Conservation (phyloP, 345 rosid genomes). For the Heritiera fomes region DNA sequence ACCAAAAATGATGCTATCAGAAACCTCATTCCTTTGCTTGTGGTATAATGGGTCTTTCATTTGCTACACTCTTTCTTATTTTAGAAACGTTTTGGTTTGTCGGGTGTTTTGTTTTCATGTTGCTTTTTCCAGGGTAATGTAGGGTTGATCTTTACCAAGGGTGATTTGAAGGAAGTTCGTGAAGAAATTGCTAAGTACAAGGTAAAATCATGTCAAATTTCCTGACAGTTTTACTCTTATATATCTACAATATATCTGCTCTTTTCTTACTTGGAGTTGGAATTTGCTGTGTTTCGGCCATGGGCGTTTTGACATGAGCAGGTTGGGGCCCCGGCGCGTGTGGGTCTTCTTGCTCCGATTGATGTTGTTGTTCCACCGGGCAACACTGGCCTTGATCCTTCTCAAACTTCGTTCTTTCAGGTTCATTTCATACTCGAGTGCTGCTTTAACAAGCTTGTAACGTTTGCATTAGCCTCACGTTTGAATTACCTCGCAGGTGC, state of each 20-base stretch:
- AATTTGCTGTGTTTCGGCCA: not conserved
- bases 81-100: not conserved
- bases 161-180: slow-evolving; percentile 75
- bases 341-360: slow-evolving; percentile 51
- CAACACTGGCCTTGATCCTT: slow-evolving; percentile 53
- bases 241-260: no score
- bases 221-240: no score
- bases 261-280: not conserved
- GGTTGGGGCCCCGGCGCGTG: slow-evolving; percentile 59
- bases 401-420: slow-evolving; percentile 55
- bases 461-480: not conserved
- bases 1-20: slow-evolving; percentile 45
- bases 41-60: slow-evolving; percentile 20
- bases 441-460: not conserved
- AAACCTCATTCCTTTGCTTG: slow-evolving; percentile 61
- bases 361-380: slow-evolving; percentile 55
- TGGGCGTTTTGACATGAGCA: slow-evolving; percentile 11
- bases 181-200: slow-evolving; percentile 75
- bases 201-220: slow-evolving; percentile 27
- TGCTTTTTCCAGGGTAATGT: slow-evolving; percentile 56
- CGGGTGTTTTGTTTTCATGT: not conserved
- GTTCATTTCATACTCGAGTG: not conserved
- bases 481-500: slow-evolving; percentile 27
- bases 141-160: slow-evolving; percentile 74
- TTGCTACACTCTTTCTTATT: no score